Percentiles rank a stretch among this genome's conserved stretches.
These are phyloP conservation scores for Patellifolia procumbens DNA, from an alignment of 179 eudicot species.

Conservation along the genomic window DNA sequence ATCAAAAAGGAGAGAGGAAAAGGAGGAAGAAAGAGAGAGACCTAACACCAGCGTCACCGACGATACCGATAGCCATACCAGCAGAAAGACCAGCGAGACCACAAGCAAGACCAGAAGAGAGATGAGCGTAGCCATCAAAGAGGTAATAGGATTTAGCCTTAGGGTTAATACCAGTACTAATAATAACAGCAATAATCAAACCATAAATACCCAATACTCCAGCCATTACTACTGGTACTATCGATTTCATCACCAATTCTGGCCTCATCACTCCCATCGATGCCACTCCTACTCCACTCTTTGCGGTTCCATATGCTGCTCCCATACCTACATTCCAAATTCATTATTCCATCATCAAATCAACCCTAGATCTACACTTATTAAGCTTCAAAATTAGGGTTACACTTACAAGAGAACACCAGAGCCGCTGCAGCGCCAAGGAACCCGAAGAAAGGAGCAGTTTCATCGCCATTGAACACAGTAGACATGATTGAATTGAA, in stretches of 20 bases:
- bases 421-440: slow-evolving; percentile 87
- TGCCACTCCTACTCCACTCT: slow-evolving; percentile 94
- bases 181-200: slow-evolving; percentile 84
- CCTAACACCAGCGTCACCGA: slow-evolving; percentile 97
- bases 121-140: slow-evolving; percentile 87
- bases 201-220: slow-evolving; percentile 94
- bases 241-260: slow-evolving; percentile 91
- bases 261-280: slow-evolving; percentile 98
- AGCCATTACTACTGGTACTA: slow-evolving; percentile 95
- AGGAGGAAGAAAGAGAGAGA: slow-evolving; percentile 23
- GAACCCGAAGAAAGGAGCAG: slow-evolving; percentile 79
- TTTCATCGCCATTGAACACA: slow-evolving; percentile 69
- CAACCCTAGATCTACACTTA: slow-evolving; percentile 12
- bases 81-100: slow-evolving; percentile 89
- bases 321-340: slow-evolving; percentile 94
- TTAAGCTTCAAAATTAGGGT: not conserved
- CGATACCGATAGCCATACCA: slow-evolving; percentile 93
- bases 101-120: slow-evolving; percentile 91
- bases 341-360: too few relatives aligned
- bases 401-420: slow-evolving; percentile 70
- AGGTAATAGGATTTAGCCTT: slow-evolving; percentile 80
- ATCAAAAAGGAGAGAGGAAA: not conserved
- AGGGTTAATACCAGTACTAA: slow-evolving; percentile 92
- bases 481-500: slow-evolving; percentile 32
- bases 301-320: slow-evolving; percentile 90